These are phyloP conservation scores for Amphichorda felina DNA, from an alignment of 2,329 filamentous ascomycete species.

Conservation along the genomic window DNA sequence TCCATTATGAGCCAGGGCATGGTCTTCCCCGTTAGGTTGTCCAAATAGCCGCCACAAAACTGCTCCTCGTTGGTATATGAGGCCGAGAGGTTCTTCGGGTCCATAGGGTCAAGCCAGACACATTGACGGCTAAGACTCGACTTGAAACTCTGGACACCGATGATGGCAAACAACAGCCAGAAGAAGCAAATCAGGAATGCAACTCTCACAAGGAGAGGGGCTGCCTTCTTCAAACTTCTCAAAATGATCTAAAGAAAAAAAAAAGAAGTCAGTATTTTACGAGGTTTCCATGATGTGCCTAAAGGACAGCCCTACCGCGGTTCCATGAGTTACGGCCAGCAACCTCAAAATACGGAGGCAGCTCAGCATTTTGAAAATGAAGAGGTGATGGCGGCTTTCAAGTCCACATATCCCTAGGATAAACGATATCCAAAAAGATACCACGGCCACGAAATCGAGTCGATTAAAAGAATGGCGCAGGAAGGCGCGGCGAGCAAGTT, in stretches of 20 bases:
- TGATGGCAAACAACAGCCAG: constrained; percentile 93
- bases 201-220: constrained; percentile 81
- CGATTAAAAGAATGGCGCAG: constrained; percentile 92
- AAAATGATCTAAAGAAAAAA: constrained; percentile 60
- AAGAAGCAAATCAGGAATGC: constrained; percentile 94
- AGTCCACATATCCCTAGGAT: constrained; percentile 56
- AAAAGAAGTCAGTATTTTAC: neutral
- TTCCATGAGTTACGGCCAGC: constrained; percentile 86
- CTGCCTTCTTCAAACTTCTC: constrained; percentile 88
- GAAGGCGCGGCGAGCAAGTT: constrained; percentile 84
- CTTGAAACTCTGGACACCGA: constrained; percentile 95
- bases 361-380: constrained; percentile 92
- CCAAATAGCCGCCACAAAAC: constrained; percentile 78
- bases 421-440: constrained; percentile 93
- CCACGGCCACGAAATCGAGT: constrained; percentile 84
- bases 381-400: constrained; percentile 61
- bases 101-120: constrained; percentile 58
- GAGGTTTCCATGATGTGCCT: neutral
- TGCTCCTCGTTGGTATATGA: constrained; percentile 54
- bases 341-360: constrained; percentile 86
- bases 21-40: constrained; percentile 41
- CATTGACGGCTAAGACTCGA: constrained; percentile 67
- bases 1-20: constrained; percentile 54
- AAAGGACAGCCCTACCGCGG: constrained; percentile 51
- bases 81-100: constrained; percentile 39